Percentiles rank a stretch among this genome's conserved stretches.
Conservation (phyloP, 768 basidiomycete genomes). For the Calocera cornea region DNA sequence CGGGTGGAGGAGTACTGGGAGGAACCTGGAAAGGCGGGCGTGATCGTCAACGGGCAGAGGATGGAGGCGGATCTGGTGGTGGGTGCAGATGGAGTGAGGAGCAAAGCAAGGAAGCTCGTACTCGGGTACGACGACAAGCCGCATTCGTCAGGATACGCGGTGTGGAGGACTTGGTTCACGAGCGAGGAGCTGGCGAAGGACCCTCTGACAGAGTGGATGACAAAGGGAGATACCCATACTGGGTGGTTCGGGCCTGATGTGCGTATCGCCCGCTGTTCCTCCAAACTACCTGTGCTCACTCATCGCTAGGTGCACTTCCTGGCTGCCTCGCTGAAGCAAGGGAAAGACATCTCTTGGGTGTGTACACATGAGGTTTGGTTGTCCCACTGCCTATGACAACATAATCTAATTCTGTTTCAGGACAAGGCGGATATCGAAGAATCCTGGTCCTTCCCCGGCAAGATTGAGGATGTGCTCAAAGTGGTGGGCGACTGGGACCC, state of each 20-base stretch:
- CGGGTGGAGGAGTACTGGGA: slow-evolving; percentile 5
- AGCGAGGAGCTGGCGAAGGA: slow-evolving; percentile 6
- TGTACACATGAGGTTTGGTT: background rate
- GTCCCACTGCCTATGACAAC: background rate
- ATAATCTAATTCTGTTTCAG: background rate
- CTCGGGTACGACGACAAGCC: slow-evolving; percentile 12
- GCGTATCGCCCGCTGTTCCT: background rate
- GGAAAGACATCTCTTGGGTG: slow-evolving; percentile 11
- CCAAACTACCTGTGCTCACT: background rate
- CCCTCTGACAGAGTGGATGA: slow-evolving; percentile 4
- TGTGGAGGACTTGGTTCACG: slow-evolving; percentile 4
- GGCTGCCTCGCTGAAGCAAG: slow-evolving; percentile 2
- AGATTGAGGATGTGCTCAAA: slow-evolving; percentile 9
- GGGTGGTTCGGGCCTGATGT: slow-evolving; percentile 11
- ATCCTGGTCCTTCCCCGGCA: slow-evolving; percentile 7
- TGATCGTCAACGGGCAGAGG: background rate
- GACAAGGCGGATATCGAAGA: slow-evolving; percentile 11
- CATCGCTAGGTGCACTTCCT: slow-evolving; percentile 8
- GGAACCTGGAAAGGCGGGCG: background rate
- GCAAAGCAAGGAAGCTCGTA: slow-evolving; percentile 10
- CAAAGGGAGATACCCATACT: background rate
- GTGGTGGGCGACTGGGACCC: slow-evolving; percentile 10
- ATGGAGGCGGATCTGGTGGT: slow-evolving; percentile 6
- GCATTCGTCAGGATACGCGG: slow-evolving; percentile 10
- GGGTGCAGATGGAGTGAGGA: slow-evolving; percentile 8